These are phyloP conservation scores for Coniochaeta ligniaria DNA, from an alignment of 2,329 filamentous ascomycete genomes.

Conservation along the genomic window DNA sequence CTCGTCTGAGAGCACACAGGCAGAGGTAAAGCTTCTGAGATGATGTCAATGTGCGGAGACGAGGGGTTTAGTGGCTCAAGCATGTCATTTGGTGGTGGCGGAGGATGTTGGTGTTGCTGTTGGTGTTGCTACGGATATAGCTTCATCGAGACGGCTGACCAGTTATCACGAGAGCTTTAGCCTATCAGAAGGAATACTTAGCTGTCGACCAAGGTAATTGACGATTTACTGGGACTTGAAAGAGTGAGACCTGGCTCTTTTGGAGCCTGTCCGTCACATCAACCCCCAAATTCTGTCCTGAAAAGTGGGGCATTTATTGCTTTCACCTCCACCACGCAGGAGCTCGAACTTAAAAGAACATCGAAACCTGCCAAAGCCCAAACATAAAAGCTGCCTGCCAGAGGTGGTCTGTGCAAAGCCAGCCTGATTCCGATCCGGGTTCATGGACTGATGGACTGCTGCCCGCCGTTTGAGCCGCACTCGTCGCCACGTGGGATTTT, in stretches of 20 bases:
- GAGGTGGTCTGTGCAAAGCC: constrained; percentile 1
- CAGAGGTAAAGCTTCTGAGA: constrained; percentile 10
- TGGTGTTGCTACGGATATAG: background rate
- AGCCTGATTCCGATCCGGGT: background rate
- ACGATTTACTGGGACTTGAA: background rate
- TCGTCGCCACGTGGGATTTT: constrained; percentile 5
- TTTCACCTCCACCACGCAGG: background rate
- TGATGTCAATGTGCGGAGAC: background rate
- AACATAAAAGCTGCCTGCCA: background rate
- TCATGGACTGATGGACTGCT: background rate
- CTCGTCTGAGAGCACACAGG: constrained; percentile 43
- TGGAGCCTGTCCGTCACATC: background rate
- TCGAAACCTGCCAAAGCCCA: background rate
- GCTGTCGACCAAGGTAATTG: too few species aligned
- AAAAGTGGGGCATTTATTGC: background rate
- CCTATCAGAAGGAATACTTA: too few species aligned
- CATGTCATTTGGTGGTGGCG: background rate
- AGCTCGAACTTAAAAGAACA: background rate
- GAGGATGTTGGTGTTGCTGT: background rate
- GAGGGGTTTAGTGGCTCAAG: background rate
- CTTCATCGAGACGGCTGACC: background rate
- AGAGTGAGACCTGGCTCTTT: background rate
- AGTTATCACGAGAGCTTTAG: too few species aligned
- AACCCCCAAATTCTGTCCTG: background rate
- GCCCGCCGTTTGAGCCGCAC: constrained; percentile 9